These are phyloP conservation scores for Flaveria robusta DNA, from an alignment of 129 eudicot species.

Conservation along the genomic window DNA sequence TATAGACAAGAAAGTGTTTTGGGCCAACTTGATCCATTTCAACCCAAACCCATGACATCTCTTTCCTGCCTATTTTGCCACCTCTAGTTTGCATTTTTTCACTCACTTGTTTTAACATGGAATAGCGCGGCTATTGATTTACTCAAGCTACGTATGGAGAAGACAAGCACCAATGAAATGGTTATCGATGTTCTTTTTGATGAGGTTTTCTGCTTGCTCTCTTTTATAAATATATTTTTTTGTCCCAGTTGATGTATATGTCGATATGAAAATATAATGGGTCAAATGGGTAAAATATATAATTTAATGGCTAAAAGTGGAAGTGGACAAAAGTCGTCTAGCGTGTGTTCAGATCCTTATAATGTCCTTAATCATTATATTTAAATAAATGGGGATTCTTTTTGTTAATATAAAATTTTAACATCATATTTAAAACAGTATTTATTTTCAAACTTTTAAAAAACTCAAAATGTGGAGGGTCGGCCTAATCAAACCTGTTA, in stretches of 20 bases:
- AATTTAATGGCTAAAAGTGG: background rate
- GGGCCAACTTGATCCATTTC: background rate
- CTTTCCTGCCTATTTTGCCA: background rate
- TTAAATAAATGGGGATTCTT: background rate
- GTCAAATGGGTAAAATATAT: background rate
- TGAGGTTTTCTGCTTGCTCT: slow-evolving; percentile 55
- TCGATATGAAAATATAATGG: background rate
- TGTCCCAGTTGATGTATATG: background rate
- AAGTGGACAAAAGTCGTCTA: background rate
- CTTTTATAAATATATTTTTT: background rate
- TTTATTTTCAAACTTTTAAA: background rate
- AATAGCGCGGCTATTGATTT: slow-evolving; percentile 69
- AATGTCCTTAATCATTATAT: background rate
- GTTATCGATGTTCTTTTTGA: slow-evolving; percentile 67
- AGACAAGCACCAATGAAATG: slow-evolving; percentile 42
- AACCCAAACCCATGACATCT: background rate
- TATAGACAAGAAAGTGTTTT: background rate
- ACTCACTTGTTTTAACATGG: slow-evolving; percentile 20
- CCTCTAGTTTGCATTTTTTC: slow-evolving; percentile 1
- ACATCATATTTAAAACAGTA: background rate
- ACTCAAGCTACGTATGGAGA: slow-evolving; percentile 70
- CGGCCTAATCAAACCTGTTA: background rate
- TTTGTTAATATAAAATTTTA: background rate
- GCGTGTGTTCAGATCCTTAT: background rate
- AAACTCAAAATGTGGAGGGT: background rate